Evolutionary conservation across 805 yeast genomes (phyloP).

Genomic region (Hanseniaspora vineae): DNA sequence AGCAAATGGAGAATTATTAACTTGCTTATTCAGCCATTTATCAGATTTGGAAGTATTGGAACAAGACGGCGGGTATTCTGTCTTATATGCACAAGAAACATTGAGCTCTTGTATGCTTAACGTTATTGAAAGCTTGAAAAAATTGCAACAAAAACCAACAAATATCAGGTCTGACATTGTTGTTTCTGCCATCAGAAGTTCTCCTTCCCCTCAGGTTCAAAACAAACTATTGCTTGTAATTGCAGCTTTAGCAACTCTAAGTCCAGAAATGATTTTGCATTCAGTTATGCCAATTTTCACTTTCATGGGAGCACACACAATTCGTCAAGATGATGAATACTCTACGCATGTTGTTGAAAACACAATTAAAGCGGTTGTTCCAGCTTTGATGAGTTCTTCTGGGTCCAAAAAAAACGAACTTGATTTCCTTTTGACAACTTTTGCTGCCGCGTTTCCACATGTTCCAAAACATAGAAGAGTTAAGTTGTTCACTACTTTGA

Average conservation of each 20-base stretch:
- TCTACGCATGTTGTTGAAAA: slow-evolving; percentile 87
- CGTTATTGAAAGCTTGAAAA: slow-evolving; percentile 44
- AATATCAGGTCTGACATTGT: slow-evolving; percentile 78
- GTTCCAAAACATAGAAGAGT: slow-evolving; percentile 95
- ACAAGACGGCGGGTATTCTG: slow-evolving; percentile 83
- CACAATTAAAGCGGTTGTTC: slow-evolving; percentile 79
- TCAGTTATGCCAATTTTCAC: slow-evolving; percentile 99
- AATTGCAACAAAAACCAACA: slow-evolving; percentile 38
- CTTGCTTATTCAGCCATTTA: slow-evolving; percentile 44
- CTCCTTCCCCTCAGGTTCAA: slow-evolving; percentile 90
- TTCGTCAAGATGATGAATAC: slow-evolving; percentile 93
- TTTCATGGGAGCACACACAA: slow-evolving; percentile 96
- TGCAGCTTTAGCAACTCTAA: slow-evolving; percentile 73
- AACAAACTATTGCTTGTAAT: slow-evolving; percentile 75
- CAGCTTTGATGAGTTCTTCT: slow-evolving; percentile 56
- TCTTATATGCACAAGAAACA: slow-evolving; percentile 81
- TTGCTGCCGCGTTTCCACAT: slow-evolving; percentile 88
- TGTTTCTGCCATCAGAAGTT: slow-evolving; percentile 80
- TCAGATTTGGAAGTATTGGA: slow-evolving; percentile 77
- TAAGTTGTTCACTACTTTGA: slow-evolving; percentile 63
- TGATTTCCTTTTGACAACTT: slow-evolving; percentile 76
- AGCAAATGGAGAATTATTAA: slow-evolving; percentile 31
- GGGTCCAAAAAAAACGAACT: slow-evolving; percentile 46
- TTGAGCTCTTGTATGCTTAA: slow-evolving; percentile 75
- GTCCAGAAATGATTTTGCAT: slow-evolving; percentile 85